Evolutionary conservation across 1,284 basidiomycete genomes (phyloP).

Genomic region (Cutaneotrichosporon cyanovorans): DNA sequence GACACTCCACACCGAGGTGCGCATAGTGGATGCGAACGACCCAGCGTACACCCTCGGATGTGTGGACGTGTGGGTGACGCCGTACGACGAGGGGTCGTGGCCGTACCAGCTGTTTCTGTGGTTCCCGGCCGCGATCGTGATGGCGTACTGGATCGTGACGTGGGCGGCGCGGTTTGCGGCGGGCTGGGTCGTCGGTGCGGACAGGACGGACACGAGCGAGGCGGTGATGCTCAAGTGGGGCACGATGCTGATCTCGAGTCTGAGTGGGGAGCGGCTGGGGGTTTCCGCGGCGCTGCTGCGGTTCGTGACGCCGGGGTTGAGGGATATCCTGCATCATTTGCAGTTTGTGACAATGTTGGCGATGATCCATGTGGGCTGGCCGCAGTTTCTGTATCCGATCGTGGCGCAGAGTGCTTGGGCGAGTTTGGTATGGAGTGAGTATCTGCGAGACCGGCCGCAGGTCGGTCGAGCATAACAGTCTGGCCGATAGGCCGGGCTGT

Average conservation of each 20-base stretch:
- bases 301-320: slow-evolving; percentile 85
- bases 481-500: too few relatives aligned
- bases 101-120: slow-evolving; percentile 72
- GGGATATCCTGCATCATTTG: slow-evolving; percentile 86
- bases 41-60: slow-evolving; percentile 69
- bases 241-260: slow-evolving; percentile 81
- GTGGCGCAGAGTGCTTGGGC: slow-evolving; percentile 81
- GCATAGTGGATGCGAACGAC: slow-evolving; percentile 71
- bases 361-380: slow-evolving; percentile 93
- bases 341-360: slow-evolving; percentile 67
- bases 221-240: slow-evolving; percentile 54
- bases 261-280: slow-evolving; percentile 81
- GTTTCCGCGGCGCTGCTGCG: slow-evolving; percentile 77
- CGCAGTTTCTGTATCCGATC: slow-evolving; percentile 79
- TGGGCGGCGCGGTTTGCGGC: slow-evolving; percentile 72
- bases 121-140: slow-evolving; percentile 66
- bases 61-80: slow-evolving; percentile 68
- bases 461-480: too few relatives aligned
- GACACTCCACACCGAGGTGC: slow-evolving; percentile 73
- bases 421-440: slow-evolving; percentile 72
- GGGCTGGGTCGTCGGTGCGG: slow-evolving; percentile 55
- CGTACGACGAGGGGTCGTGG: slow-evolving; percentile 60
- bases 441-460: too few relatives aligned
- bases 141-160: slow-evolving; percentile 72
- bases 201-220: slow-evolving; percentile 20